phyloP scores from a whole-genome alignment of 108 stramenopile genomes.

The Pseudonitzschia multiseries region DNA sequence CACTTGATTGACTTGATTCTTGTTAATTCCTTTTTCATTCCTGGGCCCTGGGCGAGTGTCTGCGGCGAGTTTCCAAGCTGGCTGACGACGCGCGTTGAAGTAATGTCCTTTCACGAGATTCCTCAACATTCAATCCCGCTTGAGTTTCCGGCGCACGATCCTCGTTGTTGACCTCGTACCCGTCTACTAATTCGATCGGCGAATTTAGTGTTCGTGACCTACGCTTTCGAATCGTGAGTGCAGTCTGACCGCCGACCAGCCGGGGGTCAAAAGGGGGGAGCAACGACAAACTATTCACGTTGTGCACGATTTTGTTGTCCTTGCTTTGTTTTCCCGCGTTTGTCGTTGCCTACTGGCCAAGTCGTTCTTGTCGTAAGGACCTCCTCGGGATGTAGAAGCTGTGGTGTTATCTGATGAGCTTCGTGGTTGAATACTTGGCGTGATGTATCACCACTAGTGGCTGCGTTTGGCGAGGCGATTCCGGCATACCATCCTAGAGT shows the following conservation, averaged over 20 bases:
- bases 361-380: not conserved
- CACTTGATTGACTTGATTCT: not conserved
- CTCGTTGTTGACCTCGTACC: not conserved
- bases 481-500: too few relatives aligned
- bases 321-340: not conserved
- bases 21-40: not conserved
- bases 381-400: not conserved
- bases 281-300: not conserved
- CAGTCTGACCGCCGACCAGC: not conserved
- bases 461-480: too few relatives aligned
- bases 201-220: not conserved
- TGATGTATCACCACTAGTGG: too few relatives aligned
- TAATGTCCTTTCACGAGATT: not conserved
- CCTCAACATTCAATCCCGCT: not conserved
- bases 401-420: not conserved
- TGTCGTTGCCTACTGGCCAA: not conserved
- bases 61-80: not conserved
- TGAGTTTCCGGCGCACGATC: not conserved
- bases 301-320: not conserved
- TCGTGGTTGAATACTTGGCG: not conserved
- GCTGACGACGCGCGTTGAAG: slow-evolving; percentile 3
- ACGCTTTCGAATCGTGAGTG: slow-evolving; percentile 1
- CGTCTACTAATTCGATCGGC: not conserved
- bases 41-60: not conserved
- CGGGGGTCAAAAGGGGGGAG: not conserved